Conservation (phyloP, 371 early-diverging fungal species). For the Phascolomyces articulosus region DNA sequence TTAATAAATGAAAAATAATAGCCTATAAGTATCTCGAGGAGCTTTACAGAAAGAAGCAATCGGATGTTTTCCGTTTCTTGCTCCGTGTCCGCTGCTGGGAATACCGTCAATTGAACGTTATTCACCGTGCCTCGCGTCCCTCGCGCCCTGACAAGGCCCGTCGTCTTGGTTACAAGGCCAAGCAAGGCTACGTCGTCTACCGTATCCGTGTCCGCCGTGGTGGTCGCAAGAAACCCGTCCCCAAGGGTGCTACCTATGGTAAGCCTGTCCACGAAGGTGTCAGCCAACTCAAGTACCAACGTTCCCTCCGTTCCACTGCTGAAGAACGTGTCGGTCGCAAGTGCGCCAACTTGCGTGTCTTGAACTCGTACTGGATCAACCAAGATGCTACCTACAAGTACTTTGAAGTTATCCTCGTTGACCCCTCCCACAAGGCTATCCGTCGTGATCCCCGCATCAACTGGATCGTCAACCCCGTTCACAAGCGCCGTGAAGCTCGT, state of each 20-base stretch:
- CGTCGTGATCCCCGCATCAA: conserved; percentile 98
- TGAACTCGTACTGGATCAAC: conserved; percentile 99
- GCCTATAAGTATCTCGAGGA: conserved; percentile 98
- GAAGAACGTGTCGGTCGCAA: conserved; percentile 98
- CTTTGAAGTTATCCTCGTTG: conserved; percentile 99
- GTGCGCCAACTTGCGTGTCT: conserved; percentile 94
- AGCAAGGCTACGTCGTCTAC: conserved; percentile 98
- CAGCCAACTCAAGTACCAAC: conserved; percentile 96
- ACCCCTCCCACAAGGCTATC: conserved; percentile 96
- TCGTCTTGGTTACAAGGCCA: conserved; percentile 99
- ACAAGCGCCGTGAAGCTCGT: conserved; percentile 99
- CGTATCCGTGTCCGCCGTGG: conserved; percentile 99
- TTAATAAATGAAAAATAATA: no score
- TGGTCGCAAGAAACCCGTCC: conserved; percentile 93
- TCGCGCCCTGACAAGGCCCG: conserved; percentile 99
- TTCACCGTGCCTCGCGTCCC: conserved; percentile 98
- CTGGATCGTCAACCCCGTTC: conserved; percentile 98
- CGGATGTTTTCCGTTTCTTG: conserved; percentile 98
- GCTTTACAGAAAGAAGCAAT: conserved; percentile 98
- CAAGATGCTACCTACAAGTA: conserved; percentile 98
- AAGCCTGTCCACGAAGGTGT: conserved; percentile 99
- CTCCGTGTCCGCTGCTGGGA: conserved; percentile 99
- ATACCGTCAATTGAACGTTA: conserved; percentile 96
- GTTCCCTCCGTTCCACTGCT: conserved; percentile 91
- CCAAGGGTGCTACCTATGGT: conserved; percentile 98